These are phyloP conservation scores for Aureobasidium uvarum DNA, from an alignment of 2,329 filamentous ascomycete species.

Conservation along the genomic window DNA sequence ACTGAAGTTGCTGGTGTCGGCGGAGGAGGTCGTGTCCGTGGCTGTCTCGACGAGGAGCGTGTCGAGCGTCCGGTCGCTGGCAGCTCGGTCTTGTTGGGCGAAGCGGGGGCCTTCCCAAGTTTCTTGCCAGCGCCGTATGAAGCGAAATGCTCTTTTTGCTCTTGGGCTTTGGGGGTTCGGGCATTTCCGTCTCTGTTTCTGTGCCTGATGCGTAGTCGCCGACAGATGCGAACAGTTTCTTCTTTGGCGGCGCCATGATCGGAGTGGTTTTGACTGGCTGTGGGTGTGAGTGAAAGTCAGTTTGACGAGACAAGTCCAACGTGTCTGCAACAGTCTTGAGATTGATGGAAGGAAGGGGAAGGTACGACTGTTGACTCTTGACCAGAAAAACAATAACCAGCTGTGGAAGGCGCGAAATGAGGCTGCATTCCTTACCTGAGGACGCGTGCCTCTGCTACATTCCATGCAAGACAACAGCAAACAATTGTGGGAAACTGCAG, in stretches of 20 bases:
- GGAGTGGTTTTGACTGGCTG: background rate
- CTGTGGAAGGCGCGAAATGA: background rate
- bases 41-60: background rate
- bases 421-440: background rate
- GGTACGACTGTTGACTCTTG: background rate
- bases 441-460: conserved; percentile 3
- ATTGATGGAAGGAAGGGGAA: background rate
- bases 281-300: conserved; percentile 7
- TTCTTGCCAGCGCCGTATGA: background rate
- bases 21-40: background rate
- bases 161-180: background rate
- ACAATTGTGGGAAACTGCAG: background rate
- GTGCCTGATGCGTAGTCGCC: background rate
- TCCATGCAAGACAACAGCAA: conserved; percentile 4
- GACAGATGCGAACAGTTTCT: background rate
- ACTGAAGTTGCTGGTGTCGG: background rate
- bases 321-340: background rate
- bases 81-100: background rate
- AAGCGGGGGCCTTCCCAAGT: background rate
- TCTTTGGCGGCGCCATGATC: conserved; percentile 6
- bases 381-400: background rate
- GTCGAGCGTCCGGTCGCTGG: background rate
- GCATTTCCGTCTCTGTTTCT: background rate
- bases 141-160: background rate
- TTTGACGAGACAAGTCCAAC: background rate